These are phyloP conservation scores for Prunus armeniaca DNA, from an alignment of 306 rosid species.

Conservation along the genomic window DNA sequence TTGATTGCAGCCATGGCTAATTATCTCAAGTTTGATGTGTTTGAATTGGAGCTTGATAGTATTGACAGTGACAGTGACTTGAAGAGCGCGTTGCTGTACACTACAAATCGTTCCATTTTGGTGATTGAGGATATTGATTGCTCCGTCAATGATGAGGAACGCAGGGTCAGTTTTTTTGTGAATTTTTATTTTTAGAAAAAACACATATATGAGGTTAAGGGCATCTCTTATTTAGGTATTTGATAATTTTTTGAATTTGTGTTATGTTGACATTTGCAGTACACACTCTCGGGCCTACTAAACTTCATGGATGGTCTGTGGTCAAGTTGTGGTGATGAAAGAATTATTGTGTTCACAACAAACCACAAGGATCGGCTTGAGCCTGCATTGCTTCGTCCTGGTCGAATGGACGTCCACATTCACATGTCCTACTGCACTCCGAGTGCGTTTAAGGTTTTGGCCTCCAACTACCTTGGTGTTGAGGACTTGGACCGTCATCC, in stretches of 20 bases:
- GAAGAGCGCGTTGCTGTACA: conserved; percentile 23
- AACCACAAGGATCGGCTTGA: conserved; percentile 54
- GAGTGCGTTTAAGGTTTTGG: conserved; percentile 34
- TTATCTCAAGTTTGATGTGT: conserved; percentile 41
- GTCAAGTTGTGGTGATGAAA: conserved; percentile 61
- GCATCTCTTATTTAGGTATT: too few species aligned
- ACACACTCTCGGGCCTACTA: conserved; percentile 43
- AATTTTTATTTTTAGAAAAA: too few species aligned
- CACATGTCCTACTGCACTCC: conserved; percentile 40
- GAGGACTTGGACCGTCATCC: conserved; percentile 3
- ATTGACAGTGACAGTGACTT: conserved; percentile 20
- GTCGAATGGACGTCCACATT: conserved; percentile 63
- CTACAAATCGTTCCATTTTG: conserved; percentile 36
- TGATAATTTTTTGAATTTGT: too few species aligned
- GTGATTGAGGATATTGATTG: conserved; percentile 46
- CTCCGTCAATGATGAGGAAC: background rate
- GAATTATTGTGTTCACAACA: conserved; percentile 58
- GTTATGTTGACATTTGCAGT: background rate
- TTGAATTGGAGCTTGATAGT: conserved; percentile 33
- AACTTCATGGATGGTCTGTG: conserved; percentile 63
- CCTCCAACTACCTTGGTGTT: conserved; percentile 37
- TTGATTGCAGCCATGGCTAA: conserved; percentile 53
- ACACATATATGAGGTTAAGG: too few species aligned
- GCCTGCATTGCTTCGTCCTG: conserved; percentile 47
- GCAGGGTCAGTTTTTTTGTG: too few species aligned